Evolutionary conservation across 2,329 filamentous ascomycete species (phyloP), one percentile per base, ranked within the genome.

Genomic region (Pestalotiopsis sp.): DNA sequence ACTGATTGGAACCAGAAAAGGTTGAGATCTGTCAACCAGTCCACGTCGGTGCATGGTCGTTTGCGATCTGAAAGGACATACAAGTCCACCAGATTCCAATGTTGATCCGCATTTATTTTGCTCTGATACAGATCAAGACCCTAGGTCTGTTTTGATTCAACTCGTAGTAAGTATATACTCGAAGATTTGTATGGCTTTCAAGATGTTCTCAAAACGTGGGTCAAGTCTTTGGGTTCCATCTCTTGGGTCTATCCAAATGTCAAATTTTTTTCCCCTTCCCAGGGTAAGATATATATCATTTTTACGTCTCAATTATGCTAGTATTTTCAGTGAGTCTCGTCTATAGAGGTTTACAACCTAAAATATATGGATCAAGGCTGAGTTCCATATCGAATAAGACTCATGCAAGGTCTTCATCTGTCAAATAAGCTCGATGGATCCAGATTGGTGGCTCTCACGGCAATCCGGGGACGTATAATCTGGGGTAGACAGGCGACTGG

Each of bases 401-500:
- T 27, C 45, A 57, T 52, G 11, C 63, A 36, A 52, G 39, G 41
- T 56, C 38, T 23, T n/a, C 23, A 56, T 13, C 45, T 65, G 63
- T 52, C 39, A 57, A 52, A 65, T 56, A 56, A 20, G 23, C 14
- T 56, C 27, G 13, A 31, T 52, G 20, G 63, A 20, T 23, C 63
- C 63, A 65, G n/a, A 52, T 27, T 39, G 27, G 61, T 14, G 31
- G 63, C 13, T 45, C 25, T 25, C 49, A 56, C 14, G 63, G 41
- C 41, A 65, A 57, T 65, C 39, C 63, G 45, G 61, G 61, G 39
- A 52, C 11, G 20, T 11, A 14, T 12, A 59, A 25, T 65, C 60
- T 67, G 68, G 68, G 68, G 68, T 67, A 66, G 12, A 4, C n/a
- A n/a, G 39, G 27, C 39, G 41, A 14, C 57, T 59, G 38, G 23